Percentiles rank a stretch among this genome's conserved stretches.
Conservation (phyloP, 257 asterid genomes). For the Salvia splendens region DNA sequence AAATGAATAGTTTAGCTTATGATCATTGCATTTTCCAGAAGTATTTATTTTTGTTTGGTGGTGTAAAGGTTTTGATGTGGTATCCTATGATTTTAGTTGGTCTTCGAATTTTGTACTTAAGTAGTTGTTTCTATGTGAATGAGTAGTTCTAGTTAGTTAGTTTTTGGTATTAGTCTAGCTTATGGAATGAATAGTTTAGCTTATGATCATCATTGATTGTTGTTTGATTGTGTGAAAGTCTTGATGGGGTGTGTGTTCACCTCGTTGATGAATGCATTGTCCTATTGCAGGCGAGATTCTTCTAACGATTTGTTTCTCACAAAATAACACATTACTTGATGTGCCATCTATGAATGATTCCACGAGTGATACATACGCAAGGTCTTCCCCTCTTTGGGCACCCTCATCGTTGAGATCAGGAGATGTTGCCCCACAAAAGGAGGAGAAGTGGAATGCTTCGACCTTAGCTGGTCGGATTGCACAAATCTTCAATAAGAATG, state of each 20-base stretch:
- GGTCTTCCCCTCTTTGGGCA: slow-evolving; percentile 53
- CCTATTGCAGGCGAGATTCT: slow-evolving; percentile 76
- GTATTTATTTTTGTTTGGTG: background rate
- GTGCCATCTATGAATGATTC: slow-evolving; percentile 48
- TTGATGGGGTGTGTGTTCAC: slow-evolving; percentile 15
- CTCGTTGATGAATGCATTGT: slow-evolving; percentile 28
- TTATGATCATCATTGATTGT: background rate
- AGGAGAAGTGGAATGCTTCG: slow-evolving; percentile 56
- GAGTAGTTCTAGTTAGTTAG: slow-evolving; percentile 3
- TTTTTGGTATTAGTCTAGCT: slow-evolving; percentile 16
- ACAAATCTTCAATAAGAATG: slow-evolving; percentile 75
- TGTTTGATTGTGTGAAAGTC: slow-evolving; percentile 5
- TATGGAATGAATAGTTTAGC: background rate
- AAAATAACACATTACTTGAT: slow-evolving; percentile 55
- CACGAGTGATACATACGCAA: slow-evolving; percentile 45
- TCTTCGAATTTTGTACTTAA: no score
- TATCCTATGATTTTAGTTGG: background rate
- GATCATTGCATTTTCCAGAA: background rate
- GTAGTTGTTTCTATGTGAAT: background rate
- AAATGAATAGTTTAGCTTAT: background rate
- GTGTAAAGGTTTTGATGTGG: slow-evolving; percentile 19
- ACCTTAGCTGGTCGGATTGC: slow-evolving; percentile 81
- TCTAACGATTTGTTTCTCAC: slow-evolving; percentile 74
- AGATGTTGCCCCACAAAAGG: slow-evolving; percentile 55
- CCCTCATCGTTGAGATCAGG: slow-evolving; percentile 62